A percentile compares a stretch with the other conserved stretches of the same genome.
Conservation (phyloP, 2,329 filamentous ascomycete species). For the Xylaria sp. region DNA sequence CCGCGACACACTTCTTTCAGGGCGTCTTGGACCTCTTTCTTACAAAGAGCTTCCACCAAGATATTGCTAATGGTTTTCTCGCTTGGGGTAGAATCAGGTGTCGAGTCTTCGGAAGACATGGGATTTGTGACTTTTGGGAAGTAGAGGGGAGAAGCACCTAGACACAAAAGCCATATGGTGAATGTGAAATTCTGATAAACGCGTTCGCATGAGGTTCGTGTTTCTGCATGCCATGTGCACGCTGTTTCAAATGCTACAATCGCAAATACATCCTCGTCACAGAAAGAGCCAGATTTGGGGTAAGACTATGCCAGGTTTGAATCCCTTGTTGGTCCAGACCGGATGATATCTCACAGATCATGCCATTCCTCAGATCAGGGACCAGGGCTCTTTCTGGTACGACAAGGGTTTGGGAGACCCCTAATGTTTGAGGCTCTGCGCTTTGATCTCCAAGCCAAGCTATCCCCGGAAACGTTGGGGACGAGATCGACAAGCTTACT, state of each 20-base stretch:
- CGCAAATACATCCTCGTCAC: not conserved
- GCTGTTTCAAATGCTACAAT: slow-evolving; percentile 11
- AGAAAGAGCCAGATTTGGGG: not conserved
- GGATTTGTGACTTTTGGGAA: not conserved
- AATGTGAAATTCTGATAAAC: not conserved
- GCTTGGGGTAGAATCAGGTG: not conserved
- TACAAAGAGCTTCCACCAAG: not conserved
- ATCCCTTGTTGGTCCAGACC: not conserved
- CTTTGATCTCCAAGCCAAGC: slow-evolving; percentile 35
- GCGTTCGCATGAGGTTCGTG: not conserved
- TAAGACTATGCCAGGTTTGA: not conserved
- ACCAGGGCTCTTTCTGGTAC: slow-evolving; percentile 25
- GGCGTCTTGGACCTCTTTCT: slow-evolving; percentile 13
- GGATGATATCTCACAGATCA: slow-evolving; percentile 32
- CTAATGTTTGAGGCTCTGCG: slow-evolving; percentile 39
- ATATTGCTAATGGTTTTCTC: slow-evolving; percentile 16
- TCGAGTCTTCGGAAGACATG: slow-evolving; percentile 8
- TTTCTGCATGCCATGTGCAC: not conserved
- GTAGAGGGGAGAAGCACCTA: not conserved
- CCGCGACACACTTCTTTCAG: slow-evolving; percentile 28
- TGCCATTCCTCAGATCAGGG: slow-evolving; percentile 39
- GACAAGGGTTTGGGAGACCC: slow-evolving; percentile 34
- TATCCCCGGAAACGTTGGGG: not conserved
- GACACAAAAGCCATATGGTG: not conserved
- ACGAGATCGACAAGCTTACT: not conserved